Evolutionary conservation across 1,284 basidiomycete species (phyloP), one percentile per base, ranked within the genome.

Genomic region (Ganoderma multipileum): DNA sequence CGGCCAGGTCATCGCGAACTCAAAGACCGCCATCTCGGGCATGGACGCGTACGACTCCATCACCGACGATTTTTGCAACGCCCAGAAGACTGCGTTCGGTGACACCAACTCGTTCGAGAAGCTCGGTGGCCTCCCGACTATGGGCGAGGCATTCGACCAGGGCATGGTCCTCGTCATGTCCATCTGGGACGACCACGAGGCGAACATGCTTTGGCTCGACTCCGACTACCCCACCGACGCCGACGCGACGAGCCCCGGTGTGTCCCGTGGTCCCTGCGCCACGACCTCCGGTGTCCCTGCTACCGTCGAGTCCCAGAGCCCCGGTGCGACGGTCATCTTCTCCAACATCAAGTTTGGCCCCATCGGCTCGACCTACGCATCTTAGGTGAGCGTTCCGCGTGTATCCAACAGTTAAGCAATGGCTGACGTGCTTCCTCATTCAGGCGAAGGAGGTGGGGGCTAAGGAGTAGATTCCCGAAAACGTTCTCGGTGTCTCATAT

Each of bases 121-220:
- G 41, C 71, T 76, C 62, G 82, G 82, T 66, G 81, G 81, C 30
- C 75, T 87, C 66, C 71, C 72, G 59, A 73, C 76, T 59, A 85
- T 88, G 82, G 83, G 85, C 69, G 76, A 78, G 63, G 80, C 84
- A 12, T 77, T 88, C 73, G 75, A 76, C 26, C 70, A 76, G 54
- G 87, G 87, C 66, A 85, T 88, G 83, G 87, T 88, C 16, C 79
- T 90, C 41, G 86, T 85, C 64, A 76, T 90, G 75, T 82, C 80
- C 73, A 75, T 89, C 71, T 88, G 87, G 87, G 86, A 88, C 72
- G 87, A 89, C 79, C 81, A 87, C 72, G 80, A 80, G 44, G 86
- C 82, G 70, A 78, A 84, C 74, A 88, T 89, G 87, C 83, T 87
- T 75, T 89, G 87, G 87, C 85, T 89, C 78, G 87, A 89, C 80